Evolutionary conservation across 352 stramenopile genomes (phyloP).

Genomic region (Phytopythium litorale): DNA sequence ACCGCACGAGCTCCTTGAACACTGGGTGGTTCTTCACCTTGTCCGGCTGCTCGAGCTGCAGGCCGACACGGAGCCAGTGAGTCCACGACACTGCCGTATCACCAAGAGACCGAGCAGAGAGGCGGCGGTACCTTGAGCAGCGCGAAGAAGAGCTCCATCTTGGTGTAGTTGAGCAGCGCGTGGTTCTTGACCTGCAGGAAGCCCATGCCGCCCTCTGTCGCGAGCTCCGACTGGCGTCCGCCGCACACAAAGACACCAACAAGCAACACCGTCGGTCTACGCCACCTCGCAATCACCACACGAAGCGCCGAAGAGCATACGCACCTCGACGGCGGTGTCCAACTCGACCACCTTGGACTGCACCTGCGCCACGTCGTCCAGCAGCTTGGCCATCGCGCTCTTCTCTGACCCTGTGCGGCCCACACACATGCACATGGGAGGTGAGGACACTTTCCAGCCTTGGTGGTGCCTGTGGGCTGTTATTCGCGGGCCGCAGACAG

Average conservation of each 20-base stretch:
- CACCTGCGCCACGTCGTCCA: constrained; percentile 54
- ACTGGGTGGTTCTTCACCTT: constrained; percentile 73
- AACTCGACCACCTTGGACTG: constrained; percentile 49
- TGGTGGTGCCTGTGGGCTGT: neutral
- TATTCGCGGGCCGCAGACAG: neutral
- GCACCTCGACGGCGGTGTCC: constrained; percentile 37
- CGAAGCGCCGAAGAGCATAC: neutral
- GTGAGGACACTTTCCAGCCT: neutral
- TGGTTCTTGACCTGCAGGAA: constrained; percentile 89
- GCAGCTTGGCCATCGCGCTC: constrained; percentile 41
- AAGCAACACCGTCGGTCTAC: neutral
- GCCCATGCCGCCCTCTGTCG: constrained; percentile 63
- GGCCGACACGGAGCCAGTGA: neutral
- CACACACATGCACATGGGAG: neutral
- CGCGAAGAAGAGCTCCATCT: constrained; percentile 84
- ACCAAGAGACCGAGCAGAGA: neutral
- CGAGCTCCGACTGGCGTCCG: constrained; percentile 41
- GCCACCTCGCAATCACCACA: neutral
- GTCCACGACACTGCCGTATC: neutral
- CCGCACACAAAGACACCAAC: constrained; percentile 1
- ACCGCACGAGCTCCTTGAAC: constrained; percentile 84
- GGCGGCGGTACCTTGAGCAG: constrained; percentile 57
- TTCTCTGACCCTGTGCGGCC: constrained; percentile 20
- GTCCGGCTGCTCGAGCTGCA: constrained; percentile 61
- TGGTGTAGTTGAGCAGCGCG: constrained; percentile 80